Base-by-base conservation (phyloP, 1,284 basidiomycete genomes). In the Apiotrichum laibachii region DNA sequence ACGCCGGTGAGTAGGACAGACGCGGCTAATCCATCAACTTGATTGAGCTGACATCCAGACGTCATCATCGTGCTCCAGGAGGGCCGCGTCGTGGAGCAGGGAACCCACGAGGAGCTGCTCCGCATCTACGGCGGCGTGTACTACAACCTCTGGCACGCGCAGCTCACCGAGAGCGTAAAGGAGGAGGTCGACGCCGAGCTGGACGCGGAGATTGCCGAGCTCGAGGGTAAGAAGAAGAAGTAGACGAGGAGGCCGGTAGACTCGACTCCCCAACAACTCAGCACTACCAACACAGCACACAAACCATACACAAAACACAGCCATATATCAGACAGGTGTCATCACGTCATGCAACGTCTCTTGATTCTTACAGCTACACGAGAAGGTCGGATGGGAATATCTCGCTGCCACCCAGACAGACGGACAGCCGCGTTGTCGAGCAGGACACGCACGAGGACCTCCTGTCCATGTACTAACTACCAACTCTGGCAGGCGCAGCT, bases 1-100 rank as follows among this genome's bases (percentile, higher is more conserved):
- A 96, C 77, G 85, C 92, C 12, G 89, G 89, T 86, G 64, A 56
- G 83, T 78, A 21, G 10, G 34, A n/a, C n/a, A n/a, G n/a, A n/a
- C n/a, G n/a, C n/a, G n/a, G n/a, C n/a, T n/a, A n/a, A n/a, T n/a
- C 34, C 34, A 35, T 40, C 8, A 33, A 33, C 26, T 13, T 18
- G 42, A 48, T 42, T 22, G 58, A 67, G 86, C 33, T 34, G 12
- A 39, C 48, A 39, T 5, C n/a, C 48, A 49, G 92, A 97, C 72
- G 76, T 92, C 16, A 95, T 96, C 73, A 89, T 96, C 53, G 92
- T 96, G 12, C 82, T 96, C 47, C 86, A 85, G 70, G 88, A 92
- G 21, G 93, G 93, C 0, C 78, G 83, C 56, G 89, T 96, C 2
- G 86, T 87, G 16, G 93, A 97, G 72, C 85, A 94, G 75, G 93